Base-by-base conservation (phyloP, 2,329 filamentous ascomycete species). In the Colletotrichum phormii region DNA sequence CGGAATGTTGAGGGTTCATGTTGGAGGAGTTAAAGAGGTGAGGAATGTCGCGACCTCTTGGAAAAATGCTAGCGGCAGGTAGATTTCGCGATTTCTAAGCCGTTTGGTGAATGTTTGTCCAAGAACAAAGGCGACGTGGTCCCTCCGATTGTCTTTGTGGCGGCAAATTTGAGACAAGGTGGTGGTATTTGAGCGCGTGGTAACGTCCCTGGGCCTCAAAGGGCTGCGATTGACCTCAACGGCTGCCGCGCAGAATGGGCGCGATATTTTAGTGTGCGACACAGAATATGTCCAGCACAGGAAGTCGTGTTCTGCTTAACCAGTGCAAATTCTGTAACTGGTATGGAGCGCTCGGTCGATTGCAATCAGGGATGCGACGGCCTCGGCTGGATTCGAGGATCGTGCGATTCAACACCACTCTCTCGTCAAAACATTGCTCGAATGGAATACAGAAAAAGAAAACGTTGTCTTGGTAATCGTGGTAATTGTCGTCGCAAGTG, bases 1-100 rank as follows among this genome's bases (percentile, higher is more conserved):
- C 81, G 75, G 84, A 83, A 80, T 86, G 84, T 67, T 86, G 83
- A 77, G 84, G 81, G 78, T 83, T 81, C 87, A 89, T 88, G 69
- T 65, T 79, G 75, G 55, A 46, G 54, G 61, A 53, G 73, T 61
- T 61, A 64, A 67, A 71, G 55, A 63, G 24, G 37, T 22, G 22
- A 72, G 76, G 76, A 75, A 78, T 76, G 78, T 75, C 74, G 63
- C 35, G 49, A 33, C 31, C 65, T 24, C 51, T 55, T 24, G 37
- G n/a, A 12, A 64, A 33, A 65, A 74, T 66, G 71, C 66, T 22
- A 58, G 26, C n/a, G 31, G 29, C 24, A 29, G 55, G 33, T 60
- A 31, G 55, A 26, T 15, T 58, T 46, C 60, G 54, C 46, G 61
- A 35, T n/a, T 51, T 57, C 60, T 24, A 9, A 46, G 33, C 18